Conservation (phyloP, 108 stramenopile species). For the Fragilariopsis cylindrus region DNA sequence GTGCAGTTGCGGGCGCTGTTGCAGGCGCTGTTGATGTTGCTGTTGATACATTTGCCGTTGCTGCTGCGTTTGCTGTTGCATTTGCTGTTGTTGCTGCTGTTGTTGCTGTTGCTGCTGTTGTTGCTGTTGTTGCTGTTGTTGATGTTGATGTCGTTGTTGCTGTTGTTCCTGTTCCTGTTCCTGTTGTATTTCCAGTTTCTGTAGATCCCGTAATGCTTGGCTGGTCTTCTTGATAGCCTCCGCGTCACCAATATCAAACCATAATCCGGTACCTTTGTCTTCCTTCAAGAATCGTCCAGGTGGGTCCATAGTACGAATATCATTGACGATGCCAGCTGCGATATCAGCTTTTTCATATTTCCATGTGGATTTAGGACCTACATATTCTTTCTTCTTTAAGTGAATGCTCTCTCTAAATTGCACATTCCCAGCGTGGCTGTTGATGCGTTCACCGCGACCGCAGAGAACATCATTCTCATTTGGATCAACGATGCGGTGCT, state of each 20-base stretch:
- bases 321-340: conserved; percentile 64
- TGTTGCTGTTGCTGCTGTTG: not conserved
- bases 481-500: conserved; percentile 36
- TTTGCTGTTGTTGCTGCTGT: not conserved
- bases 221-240: conserved; percentile 85
- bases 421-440: conserved; percentile 84
- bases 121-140: not conserved
- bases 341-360: conserved; percentile 85
- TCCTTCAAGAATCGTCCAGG: conserved; percentile 86
- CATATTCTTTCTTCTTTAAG: conserved; percentile 62
- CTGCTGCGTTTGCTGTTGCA: not conserved
- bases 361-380: conserved; percentile 67
- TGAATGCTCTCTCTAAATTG: conserved; percentile 75
- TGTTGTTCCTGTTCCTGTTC: not conserved
- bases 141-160: not conserved
- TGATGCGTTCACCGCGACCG: conserved; percentile 83
- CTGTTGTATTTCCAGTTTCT: conserved; percentile 1
- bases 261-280: conserved; percentile 59
- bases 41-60: too few relatives aligned
- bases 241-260: conserved; percentile 87
- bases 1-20: not conserved
- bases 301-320: conserved; percentile 67
- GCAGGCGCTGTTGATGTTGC: not conserved
- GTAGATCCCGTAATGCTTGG: conserved; percentile 73
- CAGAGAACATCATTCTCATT: conserved; percentile 58